Evolutionary conservation across 2,329 filamentous ascomycete genomes (phyloP), one percentile per base, ranked within the genome.

Genomic region (Fusarium nygamai): DNA sequence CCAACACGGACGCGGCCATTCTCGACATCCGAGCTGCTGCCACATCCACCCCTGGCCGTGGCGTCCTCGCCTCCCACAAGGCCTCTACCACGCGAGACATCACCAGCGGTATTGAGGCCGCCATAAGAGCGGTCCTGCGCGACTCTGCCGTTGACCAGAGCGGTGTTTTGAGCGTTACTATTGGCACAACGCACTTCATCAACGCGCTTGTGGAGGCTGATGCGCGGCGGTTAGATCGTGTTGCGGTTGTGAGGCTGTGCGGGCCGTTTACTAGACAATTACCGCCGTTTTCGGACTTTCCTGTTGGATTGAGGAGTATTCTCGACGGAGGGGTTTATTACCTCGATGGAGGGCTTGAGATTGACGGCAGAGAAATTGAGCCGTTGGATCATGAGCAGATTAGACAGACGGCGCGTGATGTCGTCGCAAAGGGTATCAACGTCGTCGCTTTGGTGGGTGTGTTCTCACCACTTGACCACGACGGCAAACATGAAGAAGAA

Each of bases 121-220:
- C 86, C n/a, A 86, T 88, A 64, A 74, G 80, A 17, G 82, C 82
- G 16, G 83, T 88, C 1, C 76, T 88, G 8, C 69, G 71, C 9
- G 80, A 81, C 33, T 84, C 85, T 2, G 69, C 76, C 0, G 78
- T 86, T 51, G 80, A 84, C 36, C 79, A 82, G 48, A 72, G 71
- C 29, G 80, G 82, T 20, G 83, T 88, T 10, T 76, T 84, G 44
- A 86, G 84, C 41, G 85, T 88, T 19, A 86, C 85, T 6, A 86
- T 88, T 69, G 87, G 87, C 33, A 87, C 85, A 5, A 86, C 84
- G 1, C 85, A 87, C 73, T 87, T 87, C 68, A 84, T 87, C 74
- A 87, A 87, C 75, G 85, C 86, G 0, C 81, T 87, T 12, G 81
- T 87, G 17, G 84, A 87, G 69, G 82, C 83, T 34, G 85, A 87